Base-by-base conservation (phyloP, 257 asterid genomes). In the Solanum clarkiae region DNA sequence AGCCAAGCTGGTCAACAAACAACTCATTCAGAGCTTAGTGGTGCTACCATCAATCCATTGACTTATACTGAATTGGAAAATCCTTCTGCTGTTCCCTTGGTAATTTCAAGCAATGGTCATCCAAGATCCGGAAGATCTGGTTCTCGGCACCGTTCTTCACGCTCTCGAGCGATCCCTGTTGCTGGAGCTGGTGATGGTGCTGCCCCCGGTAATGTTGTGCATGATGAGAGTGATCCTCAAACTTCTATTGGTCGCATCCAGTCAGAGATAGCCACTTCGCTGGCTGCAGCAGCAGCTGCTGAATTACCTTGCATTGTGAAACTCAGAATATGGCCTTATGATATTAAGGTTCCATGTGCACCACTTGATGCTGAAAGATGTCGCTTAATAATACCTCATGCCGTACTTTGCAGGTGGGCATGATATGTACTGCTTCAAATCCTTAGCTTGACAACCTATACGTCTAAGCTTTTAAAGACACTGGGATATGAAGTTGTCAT, bases 221-320 rank as follows among this genome's bases (percentile, higher is more conserved):
- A 80, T 6, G 94, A 92, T 89, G 95, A 88, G 86, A 79, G 88
- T 63, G 88, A 85, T 87, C 60, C 93, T 14, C 95, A 92, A 71
- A 91, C 95, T 86, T 88, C 91, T 80, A 85, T 91, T 85, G 91
- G 90, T 85, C 97, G 91, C 90, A 92, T 91, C 74, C 99, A 94
- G 84, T 90, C 98, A 15, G 98, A 96, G 91, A 93, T 95, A 54
- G 96, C 98, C 62, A 86, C 94, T 45, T 94, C 98, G 8, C 86
- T 95, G 85, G 94, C 98, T 80, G 98, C 98, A 80, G 98, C 98
- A 32, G 97, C 99, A 4, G 94, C 99, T 47, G 94, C 99, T 18
- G 99, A 96, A 89, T 90, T 96, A 79, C 99, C 99, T 80, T 96
- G 99, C 91, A 96, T 98, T 15, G 99, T 96, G 90, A 95, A 94